Evolutionary conservation across 176 grass and related monocot genomes (phyloP).

Genomic region (Aechmea fasciata): DNA sequence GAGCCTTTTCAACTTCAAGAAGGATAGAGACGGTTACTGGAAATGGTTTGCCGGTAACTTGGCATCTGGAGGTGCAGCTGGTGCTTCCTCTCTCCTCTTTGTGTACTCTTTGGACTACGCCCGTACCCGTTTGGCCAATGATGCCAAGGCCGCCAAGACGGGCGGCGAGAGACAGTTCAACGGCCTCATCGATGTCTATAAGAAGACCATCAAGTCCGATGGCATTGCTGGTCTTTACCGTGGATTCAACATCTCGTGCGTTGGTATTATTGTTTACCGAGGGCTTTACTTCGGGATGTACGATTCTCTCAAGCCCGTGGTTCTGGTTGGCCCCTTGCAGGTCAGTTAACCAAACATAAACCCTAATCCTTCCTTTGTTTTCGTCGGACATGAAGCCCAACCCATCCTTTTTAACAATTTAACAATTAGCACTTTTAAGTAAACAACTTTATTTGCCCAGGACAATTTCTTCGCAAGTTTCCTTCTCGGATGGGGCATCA

Average conservation of each 20-base stretch:
- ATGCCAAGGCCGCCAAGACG: slow-evolving; percentile 1
- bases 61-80: slow-evolving; percentile 15
- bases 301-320: slow-evolving; percentile 5
- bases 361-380: neutral
- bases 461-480: slow-evolving; percentile 11
- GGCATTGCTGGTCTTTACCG: neutral
- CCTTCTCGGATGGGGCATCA: slow-evolving; percentile 8
- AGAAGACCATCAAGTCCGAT: slow-evolving; percentile 1
- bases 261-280: slow-evolving; percentile 10
- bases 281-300: neutral
- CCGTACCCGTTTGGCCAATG: neutral
- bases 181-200: slow-evolving; percentile 3
- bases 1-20: slow-evolving; percentile 5
- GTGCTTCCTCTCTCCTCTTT: slow-evolving; percentile 13
- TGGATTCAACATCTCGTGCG: slow-evolving; percentile 9
- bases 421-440: neutral
- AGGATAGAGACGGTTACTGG: neutral
- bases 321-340: slow-evolving; percentile 7
- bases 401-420: no score
- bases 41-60: no score
- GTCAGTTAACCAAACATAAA: neutral
- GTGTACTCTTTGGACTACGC: slow-evolving; percentile 10
- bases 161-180: slow-evolving; percentile 13
- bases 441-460: neutral
- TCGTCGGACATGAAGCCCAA: no score